Conservation (phyloP, 2,329 filamentous ascomycete genomes). For the Emergomyces africanus region DNA sequence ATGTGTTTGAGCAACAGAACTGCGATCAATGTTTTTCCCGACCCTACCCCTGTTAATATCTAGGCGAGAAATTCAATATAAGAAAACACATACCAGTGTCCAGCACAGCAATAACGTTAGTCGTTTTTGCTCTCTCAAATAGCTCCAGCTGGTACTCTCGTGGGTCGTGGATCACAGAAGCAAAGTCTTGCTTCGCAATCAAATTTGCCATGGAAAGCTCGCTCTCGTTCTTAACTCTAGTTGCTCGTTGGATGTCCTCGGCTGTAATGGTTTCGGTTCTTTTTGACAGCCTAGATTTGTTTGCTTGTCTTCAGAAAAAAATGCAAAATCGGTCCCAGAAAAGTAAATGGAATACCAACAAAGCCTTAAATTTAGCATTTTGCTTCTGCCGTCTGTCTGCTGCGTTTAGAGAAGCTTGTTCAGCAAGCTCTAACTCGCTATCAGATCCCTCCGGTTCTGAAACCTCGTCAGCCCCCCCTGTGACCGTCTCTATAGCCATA, state of each 20-base stretch:
- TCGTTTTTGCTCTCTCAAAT: slow-evolving; percentile 70
- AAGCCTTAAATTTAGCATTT: slow-evolving; percentile 38
- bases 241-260: slow-evolving; percentile 25
- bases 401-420: slow-evolving; percentile 15
- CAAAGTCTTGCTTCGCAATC: slow-evolving; percentile 39
- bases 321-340: neutral
- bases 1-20: slow-evolving; percentile 67
- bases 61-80: slow-evolving; percentile 2
- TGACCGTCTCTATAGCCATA: neutral
- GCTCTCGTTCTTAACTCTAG: slow-evolving; percentile 26
- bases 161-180: slow-evolving; percentile 57
- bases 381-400: slow-evolving; percentile 39
- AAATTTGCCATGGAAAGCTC: slow-evolving; percentile 43
- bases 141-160: slow-evolving; percentile 87
- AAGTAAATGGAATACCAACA: slow-evolving; percentile 18
- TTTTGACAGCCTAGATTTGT: slow-evolving; percentile 22
- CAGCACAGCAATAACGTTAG: slow-evolving; percentile 85
- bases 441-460: slow-evolving; percentile 2
- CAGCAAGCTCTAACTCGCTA: slow-evolving; percentile 10
- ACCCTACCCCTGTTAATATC: slow-evolving; percentile 40
- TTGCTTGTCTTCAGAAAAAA: slow-evolving; percentile 1
- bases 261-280: slow-evolving; percentile 32
- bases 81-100: slow-evolving; percentile 53
- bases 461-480: neutral
- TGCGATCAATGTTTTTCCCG: slow-evolving; percentile 93